A percentile compares a stretch with the other conserved stretches of the same genome.
These are phyloP conservation scores for Volvariella volvacea DNA, from an alignment of 1,284 basidiomycete species.

Conservation along the genomic window DNA sequence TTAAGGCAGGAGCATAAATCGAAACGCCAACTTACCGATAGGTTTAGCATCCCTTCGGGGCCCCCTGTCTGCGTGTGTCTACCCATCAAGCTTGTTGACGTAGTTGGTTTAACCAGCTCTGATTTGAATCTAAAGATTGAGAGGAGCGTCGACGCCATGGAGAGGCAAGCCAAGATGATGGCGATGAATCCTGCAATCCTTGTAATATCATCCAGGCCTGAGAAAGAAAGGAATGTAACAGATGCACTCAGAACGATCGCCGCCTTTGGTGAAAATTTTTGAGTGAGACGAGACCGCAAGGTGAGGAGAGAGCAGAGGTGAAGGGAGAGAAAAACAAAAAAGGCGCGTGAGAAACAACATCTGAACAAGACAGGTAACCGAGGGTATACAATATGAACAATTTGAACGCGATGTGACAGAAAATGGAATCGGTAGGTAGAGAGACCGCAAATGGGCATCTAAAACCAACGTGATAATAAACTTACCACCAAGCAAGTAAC, in stretches of 20 bases:
- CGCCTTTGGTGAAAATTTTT: slow-evolving; percentile 37
- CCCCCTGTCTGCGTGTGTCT: slow-evolving; percentile 24
- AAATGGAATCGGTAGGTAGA: no score
- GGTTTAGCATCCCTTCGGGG: slow-evolving; percentile 49
- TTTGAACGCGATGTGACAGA: no score
- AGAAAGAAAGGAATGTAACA: slow-evolving; percentile 69
- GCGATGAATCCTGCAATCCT: slow-evolving; percentile 60
- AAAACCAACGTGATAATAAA: slow-evolving; percentile 8
- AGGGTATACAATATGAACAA: no score
- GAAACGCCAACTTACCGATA: slow-evolving; percentile 39
- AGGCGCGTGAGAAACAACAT: neutral
- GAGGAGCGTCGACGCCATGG: slow-evolving; percentile 59
- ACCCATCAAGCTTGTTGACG: neutral
- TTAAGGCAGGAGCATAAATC: slow-evolving; percentile 4
- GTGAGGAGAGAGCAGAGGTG: slow-evolving; percentile 8
- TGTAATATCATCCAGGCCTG: slow-evolving; percentile 56
- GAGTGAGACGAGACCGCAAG: slow-evolving; percentile 7
- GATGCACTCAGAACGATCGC: slow-evolving; percentile 71
- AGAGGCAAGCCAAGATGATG: slow-evolving; percentile 57
- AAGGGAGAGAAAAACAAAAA: slow-evolving; percentile 7
- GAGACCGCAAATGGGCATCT: neutral
- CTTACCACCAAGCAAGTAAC: slow-evolving; percentile 65
- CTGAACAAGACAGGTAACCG: no score
- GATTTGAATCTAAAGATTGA: slow-evolving; percentile 62
- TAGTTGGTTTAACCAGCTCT: slow-evolving; percentile 44